These are phyloP conservation scores for Crucibulum laeve DNA, from an alignment of 768 basidiomycete species.

Conservation along the genomic window DNA sequence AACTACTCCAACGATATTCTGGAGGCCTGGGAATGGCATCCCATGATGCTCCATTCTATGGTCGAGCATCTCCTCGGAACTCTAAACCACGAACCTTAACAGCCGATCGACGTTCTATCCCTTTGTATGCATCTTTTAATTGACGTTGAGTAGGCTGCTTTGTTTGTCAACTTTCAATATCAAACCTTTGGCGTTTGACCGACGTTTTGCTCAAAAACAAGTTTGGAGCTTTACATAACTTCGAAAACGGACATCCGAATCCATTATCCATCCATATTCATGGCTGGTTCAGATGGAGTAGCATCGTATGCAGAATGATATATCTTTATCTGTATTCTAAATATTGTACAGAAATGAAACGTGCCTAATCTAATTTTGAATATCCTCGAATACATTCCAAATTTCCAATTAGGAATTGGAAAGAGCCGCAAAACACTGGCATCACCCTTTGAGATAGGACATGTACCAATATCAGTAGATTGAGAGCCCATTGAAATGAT, in stretches of 20 bases:
- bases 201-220: not conserved
- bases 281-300: not conserved
- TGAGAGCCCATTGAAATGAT: no score
- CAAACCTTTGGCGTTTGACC: not conserved
- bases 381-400: not conserved
- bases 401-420: conserved; percentile 3
- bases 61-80: not conserved
- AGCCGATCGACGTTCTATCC: not conserved
- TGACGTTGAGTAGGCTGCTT: not conserved
- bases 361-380: not conserved
- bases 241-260: not conserved
- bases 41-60: not conserved
- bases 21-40: not conserved
- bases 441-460: not conserved
- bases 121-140: not conserved
- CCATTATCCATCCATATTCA: not conserved
- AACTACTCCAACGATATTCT: not conserved
- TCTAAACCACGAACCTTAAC: not conserved
- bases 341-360: not conserved
- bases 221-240: not conserved
- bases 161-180: not conserved
- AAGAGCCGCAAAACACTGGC: no score
- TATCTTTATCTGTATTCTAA: no score
- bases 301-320: no score
- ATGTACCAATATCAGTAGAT: no score